Evolutionary conservation across 768 basidiomycete species (phyloP).

Genomic region (Lanmaoa rubissima): DNA sequence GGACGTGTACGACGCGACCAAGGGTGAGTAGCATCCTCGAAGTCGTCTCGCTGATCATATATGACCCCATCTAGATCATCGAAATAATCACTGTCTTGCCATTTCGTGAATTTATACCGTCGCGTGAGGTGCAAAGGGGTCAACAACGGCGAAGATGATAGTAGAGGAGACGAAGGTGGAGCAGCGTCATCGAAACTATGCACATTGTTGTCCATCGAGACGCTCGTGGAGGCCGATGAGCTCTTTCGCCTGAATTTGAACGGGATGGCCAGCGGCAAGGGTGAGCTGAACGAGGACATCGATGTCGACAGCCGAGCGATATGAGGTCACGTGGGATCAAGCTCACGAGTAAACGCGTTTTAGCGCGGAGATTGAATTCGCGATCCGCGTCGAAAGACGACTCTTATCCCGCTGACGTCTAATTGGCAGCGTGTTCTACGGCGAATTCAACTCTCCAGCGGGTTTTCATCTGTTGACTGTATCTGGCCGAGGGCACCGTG

Average conservation of each 20-base stretch:
- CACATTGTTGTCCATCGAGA: background rate
- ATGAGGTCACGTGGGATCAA: constrained; percentile 32
- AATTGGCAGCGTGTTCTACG: too few relatives aligned
- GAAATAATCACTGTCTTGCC: constrained; percentile 1
- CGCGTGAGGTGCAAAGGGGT: constrained; percentile 16
- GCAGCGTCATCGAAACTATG: background rate
- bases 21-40: background rate
- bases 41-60: background rate
- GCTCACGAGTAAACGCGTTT: constrained; percentile 33
- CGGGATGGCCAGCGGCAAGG: constrained; percentile 17
- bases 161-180: constrained; percentile 19
- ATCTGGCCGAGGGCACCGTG: background rate
- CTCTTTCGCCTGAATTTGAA: constrained; percentile 23
- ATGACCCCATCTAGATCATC: background rate
- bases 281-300: constrained; percentile 21
- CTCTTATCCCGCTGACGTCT: too few relatives aligned
- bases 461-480: too few relatives aligned
- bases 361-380: constrained; percentile 31
- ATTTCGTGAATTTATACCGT: constrained; percentile 1
- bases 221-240: constrained; percentile 17
- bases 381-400: constrained; percentile 7
- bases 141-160: constrained; percentile 20
- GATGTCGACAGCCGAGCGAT: constrained; percentile 27
- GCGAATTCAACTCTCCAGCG: too few relatives aligned
- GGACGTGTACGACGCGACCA: constrained; percentile 2